A percentile compares a stretch with the other conserved stretches of the same genome.
phyloP scores from a whole-genome alignment of 306 rosid genomes.

The Senna tora region DNA sequence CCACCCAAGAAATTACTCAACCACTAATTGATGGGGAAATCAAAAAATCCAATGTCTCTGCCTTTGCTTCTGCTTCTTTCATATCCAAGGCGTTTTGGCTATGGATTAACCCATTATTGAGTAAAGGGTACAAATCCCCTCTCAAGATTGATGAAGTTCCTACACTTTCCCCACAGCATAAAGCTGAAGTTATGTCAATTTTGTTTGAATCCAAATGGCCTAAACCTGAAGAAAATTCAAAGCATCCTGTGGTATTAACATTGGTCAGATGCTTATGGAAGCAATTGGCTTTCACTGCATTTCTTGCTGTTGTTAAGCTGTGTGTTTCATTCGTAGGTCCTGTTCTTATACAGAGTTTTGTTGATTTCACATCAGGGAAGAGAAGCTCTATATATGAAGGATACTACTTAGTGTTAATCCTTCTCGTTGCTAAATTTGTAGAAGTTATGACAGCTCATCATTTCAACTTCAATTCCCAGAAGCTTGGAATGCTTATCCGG shows the following conservation, averaged over 20 bases:
- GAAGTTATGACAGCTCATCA: slow-evolving; percentile 82
- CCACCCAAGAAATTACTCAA: slow-evolving; percentile 37
- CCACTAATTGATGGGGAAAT: slow-evolving; percentile 40
- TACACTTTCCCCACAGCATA: slow-evolving; percentile 67
- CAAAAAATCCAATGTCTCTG: slow-evolving; percentile 52
- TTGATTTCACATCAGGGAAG: slow-evolving; percentile 80
- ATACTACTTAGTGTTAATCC: slow-evolving; percentile 74
- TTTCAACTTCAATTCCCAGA: slow-evolving; percentile 87
- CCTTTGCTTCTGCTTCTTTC: slow-evolving; percentile 80
- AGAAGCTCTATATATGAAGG: slow-evolving; percentile 81
- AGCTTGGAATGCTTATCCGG: slow-evolving; percentile 91
- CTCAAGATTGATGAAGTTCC: slow-evolving; percentile 75
- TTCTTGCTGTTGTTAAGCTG: slow-evolving; percentile 67
- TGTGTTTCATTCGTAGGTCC: slow-evolving; percentile 85
- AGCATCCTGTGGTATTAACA: slow-evolving; percentile 75
- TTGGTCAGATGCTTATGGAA: slow-evolving; percentile 82
- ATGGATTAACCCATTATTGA: slow-evolving; percentile 90
- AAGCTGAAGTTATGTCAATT: slow-evolving; percentile 69
- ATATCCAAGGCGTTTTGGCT: slow-evolving; percentile 77
- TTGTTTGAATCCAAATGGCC: slow-evolving; percentile 86
- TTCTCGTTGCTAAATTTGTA: slow-evolving; percentile 64
- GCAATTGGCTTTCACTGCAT: slow-evolving; percentile 68
- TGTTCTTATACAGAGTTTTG: slow-evolving; percentile 69
- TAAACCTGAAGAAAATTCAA: slow-evolving; percentile 58
- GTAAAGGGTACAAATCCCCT: slow-evolving; percentile 71